Evolutionary conservation across 257 asterid species (phyloP), one percentile per base, ranked within the genome.

Genomic region (Eucommia ulmoides): DNA sequence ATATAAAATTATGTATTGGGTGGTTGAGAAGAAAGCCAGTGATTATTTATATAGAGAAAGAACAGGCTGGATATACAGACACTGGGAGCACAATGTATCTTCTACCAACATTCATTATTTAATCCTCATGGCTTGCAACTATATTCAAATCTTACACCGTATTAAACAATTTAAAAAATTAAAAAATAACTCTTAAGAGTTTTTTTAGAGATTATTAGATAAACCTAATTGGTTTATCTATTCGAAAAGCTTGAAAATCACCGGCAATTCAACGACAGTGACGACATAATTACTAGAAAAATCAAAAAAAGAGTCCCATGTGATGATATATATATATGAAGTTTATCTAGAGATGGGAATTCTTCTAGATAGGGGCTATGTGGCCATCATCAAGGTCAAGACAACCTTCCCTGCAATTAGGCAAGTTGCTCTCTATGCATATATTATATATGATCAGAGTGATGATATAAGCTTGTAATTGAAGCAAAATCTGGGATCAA

Each of bases 11-110:
- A 23, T 57, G 22, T 10, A 60, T 52, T 44, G 75, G 65, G 74
- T 61, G 48, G 77, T 71, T 71, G 78, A 53, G 67, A 55, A 19
- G 55, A 50, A 21, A 55, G 46, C 55, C 45, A 48, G 48, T 42
- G 18, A 23, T 24, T 35, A 45, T 44, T 41, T 29, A 35, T n/a
- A n/a, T n/a, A n/a, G n/a, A n/a, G n/a, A 12, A 47, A 58, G 41
- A 12, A 38, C 77, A 64, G 73, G 61, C 55, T 57, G 71, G 56
- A 57, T 38, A 6, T 26, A 35, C 49, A 58, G 52, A 60, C 66
- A 68, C 60, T 63, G 63, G 71, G 56, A 60, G 55, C 59, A 58
- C 55, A 45, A 44, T 23, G 51, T 24, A 19, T 45, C 41, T 4
- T 61, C 51, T 26, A 51, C 23, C 49, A 16, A 33, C 51, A 41